phyloP scores from a whole-genome alignment of 2,329 filamentous ascomycete genomes.

The Neospermospora avenae region DNA sequence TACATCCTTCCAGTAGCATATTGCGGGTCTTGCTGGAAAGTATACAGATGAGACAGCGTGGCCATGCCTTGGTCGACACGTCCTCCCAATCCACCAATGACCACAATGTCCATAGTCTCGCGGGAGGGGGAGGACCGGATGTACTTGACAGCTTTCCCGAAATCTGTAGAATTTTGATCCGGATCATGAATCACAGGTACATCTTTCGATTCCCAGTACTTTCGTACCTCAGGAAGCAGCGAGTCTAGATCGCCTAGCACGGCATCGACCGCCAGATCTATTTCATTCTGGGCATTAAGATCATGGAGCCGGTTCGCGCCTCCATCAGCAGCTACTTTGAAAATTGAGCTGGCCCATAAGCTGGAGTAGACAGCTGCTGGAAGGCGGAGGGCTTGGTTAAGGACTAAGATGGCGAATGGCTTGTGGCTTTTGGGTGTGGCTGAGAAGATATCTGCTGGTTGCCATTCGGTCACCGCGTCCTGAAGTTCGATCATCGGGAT shows the following conservation, averaged over 20 bases:
- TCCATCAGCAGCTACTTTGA: constrained; percentile 82
- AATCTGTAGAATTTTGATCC: constrained; percentile 90
- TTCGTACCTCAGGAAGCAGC: constrained; percentile 55
- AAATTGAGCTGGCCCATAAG: constrained; percentile 44
- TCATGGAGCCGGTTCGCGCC: constrained; percentile 74
- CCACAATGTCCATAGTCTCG: constrained; percentile 61
- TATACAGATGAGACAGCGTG: constrained; percentile 79
- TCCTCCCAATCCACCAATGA: constrained; percentile 81
- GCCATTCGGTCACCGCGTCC: constrained; percentile 30
- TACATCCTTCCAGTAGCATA: constrained; percentile 61
- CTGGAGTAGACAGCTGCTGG: constrained; percentile 36
- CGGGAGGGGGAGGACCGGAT: constrained; percentile 39
- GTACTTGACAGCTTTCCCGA: constrained; percentile 73
- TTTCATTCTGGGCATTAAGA: constrained; percentile 36
- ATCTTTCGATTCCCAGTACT: constrained; percentile 43
- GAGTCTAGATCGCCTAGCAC: constrained; percentile 95
- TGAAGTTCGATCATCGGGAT: background rate
- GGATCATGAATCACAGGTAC: constrained; percentile 64
- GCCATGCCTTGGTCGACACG: constrained; percentile 91
- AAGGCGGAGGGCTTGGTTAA: constrained; percentile 57
- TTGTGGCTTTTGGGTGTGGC: constrained; percentile 22
- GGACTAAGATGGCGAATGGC: constrained; percentile 50
- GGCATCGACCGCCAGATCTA: constrained; percentile 60
- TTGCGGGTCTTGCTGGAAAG: constrained; percentile 51
- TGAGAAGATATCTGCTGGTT: constrained; percentile 36